Base-by-base conservation (phyloP, 371 early-diverging fungal species). In the Mucor piriformis region DNA sequence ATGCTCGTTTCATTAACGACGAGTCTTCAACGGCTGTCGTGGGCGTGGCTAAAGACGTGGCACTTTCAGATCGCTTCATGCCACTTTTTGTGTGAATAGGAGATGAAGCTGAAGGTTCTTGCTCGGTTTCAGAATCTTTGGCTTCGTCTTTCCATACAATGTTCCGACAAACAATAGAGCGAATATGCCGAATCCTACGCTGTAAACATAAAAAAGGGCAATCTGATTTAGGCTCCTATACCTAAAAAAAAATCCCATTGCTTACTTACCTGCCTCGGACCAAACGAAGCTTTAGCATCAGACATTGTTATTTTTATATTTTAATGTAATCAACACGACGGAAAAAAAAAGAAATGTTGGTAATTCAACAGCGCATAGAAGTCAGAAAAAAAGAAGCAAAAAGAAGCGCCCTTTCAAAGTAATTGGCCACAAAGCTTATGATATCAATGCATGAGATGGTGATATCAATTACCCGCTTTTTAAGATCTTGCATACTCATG, bases 141-240 rank as follows among this genome's bases (percentile, higher is more conserved):
- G 32, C 11, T 34, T 52, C 18, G 27, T 32, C 42, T 20, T 58
- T 57, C 68, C 70, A 76, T 24, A 61, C 58, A 63, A 79, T 69
- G 38, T 79, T 76, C 58, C 80, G 72, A 55, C 67, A 76, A 42
- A 59, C 64, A 18, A 79, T 52, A 18, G 77, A 66, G 23, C 59
- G 57, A 16, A 79, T 64, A 54, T 79, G 80, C 47, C 80, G 61
- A 67, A 79, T 72, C 52, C 80, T 70, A 50, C 66, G 64, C 74
- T 79, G 50, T 2, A 37, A 20, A n/a, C 3, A 12, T 15, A 3
- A 5, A 48, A 33, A 27, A 34, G n/a, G 25, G 7, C 18, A 29
- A 24, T 6, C 23, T 27, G n/a, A 48, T 25, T 32, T 32, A 16
- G 16, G 20, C 10, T 37, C 23, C 25, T 32, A 24, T 37, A 6